phyloP scores from a whole-genome alignment of 495 filamentous ascomycete species.

The Pyrenopolyporus hunteri region DNA sequence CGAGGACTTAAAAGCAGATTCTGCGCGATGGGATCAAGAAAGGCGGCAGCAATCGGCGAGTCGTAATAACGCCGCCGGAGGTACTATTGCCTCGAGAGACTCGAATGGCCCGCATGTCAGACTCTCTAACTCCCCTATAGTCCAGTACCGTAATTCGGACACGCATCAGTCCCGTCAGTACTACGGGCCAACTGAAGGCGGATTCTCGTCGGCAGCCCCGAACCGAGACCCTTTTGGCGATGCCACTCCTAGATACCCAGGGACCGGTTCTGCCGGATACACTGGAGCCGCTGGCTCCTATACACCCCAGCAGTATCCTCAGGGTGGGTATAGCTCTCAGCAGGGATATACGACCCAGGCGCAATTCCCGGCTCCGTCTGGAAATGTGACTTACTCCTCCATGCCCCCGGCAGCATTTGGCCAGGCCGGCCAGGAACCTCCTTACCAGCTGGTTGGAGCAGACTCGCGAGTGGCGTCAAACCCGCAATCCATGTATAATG shows the following conservation, averaged over 20 bases:
- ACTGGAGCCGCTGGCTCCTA: conserved; percentile 43
- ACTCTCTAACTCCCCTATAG: conserved; percentile 63
- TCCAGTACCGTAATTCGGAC: conserved; percentile 59
- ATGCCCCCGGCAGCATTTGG: conserved; percentile 35
- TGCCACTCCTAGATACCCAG: conserved; percentile 46
- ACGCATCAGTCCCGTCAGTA: conserved; percentile 59
- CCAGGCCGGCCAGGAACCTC: conserved; percentile 40
- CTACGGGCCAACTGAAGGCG: conserved; percentile 51
- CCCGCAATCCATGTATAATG: conserved; percentile 35
- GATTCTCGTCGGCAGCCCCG: conserved; percentile 31
- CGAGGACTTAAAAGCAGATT: conserved; percentile 82
- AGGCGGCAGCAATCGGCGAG: conserved; percentile 57
- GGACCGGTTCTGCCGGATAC: conserved; percentile 45
- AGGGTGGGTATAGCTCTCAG: conserved; percentile 42
- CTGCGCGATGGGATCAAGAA: conserved; percentile 79
- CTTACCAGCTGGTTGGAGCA: conserved; percentile 41
- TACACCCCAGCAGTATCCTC: conserved; percentile 38
- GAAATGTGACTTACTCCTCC: conserved; percentile 20
- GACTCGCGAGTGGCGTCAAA: conserved; percentile 38
- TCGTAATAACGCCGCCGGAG: conserved; percentile 57
- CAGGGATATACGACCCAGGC: conserved; percentile 41
- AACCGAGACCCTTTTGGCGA: conserved; percentile 41
- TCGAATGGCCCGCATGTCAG: conserved; percentile 56
- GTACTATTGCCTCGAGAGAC: conserved; percentile 62
- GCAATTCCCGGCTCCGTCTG: conserved; percentile 29